Conservation (phyloP, 2,329 filamentous ascomycete genomes). For the Alternaria hordeiaustralica region DNA sequence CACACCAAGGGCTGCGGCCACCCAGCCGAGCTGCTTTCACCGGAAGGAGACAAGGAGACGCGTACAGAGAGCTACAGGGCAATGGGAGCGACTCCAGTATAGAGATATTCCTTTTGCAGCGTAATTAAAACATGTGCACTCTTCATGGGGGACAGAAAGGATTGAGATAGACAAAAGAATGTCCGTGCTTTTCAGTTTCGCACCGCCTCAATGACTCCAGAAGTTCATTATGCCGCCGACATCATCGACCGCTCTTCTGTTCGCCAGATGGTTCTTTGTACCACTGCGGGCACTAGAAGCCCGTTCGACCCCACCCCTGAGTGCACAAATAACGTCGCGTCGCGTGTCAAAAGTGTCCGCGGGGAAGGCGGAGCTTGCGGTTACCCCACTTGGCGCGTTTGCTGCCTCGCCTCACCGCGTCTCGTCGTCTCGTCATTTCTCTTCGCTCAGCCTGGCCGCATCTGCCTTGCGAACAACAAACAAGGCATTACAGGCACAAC, state of each 20-base stretch:
- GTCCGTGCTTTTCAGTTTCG: background rate
- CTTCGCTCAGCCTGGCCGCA: background rate
- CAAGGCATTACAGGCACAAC: background rate
- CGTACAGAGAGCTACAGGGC: slow-evolving; percentile 1
- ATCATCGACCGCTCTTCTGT: background rate
- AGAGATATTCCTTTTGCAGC: slow-evolving; percentile 13
- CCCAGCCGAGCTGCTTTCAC: slow-evolving; percentile 8
- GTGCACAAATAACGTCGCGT: background rate
- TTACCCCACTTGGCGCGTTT: slow-evolving; percentile 6
- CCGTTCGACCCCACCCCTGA: background rate
- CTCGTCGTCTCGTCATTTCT: background rate
- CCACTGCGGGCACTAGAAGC: background rate
- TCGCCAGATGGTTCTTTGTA: background rate
- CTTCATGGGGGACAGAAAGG: background rate
- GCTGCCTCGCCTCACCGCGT: background rate
- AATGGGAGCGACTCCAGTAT: slow-evolving; percentile 8
- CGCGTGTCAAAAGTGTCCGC: background rate
- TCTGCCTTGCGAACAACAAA: background rate
- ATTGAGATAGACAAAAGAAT: background rate
- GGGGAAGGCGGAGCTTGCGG: background rate
- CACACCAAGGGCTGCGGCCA: slow-evolving; percentile 1
- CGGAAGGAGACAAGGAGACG: background rate
- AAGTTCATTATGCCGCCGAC: background rate
- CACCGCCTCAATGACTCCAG: background rate
- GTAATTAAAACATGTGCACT: background rate